Evolutionary conservation across 2,329 filamentous ascomycete species (phyloP).

Genomic region (Colletotrichum sp.): DNA sequence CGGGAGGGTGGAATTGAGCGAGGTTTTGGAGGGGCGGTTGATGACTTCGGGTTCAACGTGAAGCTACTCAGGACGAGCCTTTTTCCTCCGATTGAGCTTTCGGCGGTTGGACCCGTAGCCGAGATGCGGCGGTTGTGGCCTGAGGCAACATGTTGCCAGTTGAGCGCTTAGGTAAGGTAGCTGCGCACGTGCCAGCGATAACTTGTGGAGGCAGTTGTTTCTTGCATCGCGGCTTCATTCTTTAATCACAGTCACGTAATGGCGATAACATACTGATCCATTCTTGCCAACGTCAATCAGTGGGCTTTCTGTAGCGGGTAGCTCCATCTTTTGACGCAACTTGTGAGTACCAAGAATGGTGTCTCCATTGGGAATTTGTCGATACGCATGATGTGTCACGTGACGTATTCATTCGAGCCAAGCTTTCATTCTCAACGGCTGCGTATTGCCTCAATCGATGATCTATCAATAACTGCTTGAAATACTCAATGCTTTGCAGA

Average conservation of each 20-base stretch:
- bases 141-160: slow-evolving; percentile 22
- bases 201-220: not conserved
- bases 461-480: not conserved
- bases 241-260: not conserved
- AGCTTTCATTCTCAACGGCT: too few relatives aligned
- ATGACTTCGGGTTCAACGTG: slow-evolving; percentile 32
- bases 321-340: not conserved
- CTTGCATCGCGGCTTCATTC: not conserved
- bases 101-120: slow-evolving; percentile 39
- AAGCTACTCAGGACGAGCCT: slow-evolving; percentile 43
- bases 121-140: slow-evolving; percentile 28
- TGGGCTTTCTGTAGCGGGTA: not conserved
- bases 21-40: slow-evolving; percentile 33
- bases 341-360: not conserved
- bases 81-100: slow-evolving; percentile 36
- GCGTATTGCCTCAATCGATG: not conserved
- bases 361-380: not conserved
- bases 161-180: not conserved
- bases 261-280: not conserved
- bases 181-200: not conserved
- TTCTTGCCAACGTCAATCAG: not conserved
- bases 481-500: not conserved
- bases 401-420: not conserved
- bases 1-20: slow-evolving; percentile 36
- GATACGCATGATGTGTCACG: not conserved